phyloP scores from a whole-genome alignment of 108 stramenopile genomes.

The Cyclotella sp. region DNA sequence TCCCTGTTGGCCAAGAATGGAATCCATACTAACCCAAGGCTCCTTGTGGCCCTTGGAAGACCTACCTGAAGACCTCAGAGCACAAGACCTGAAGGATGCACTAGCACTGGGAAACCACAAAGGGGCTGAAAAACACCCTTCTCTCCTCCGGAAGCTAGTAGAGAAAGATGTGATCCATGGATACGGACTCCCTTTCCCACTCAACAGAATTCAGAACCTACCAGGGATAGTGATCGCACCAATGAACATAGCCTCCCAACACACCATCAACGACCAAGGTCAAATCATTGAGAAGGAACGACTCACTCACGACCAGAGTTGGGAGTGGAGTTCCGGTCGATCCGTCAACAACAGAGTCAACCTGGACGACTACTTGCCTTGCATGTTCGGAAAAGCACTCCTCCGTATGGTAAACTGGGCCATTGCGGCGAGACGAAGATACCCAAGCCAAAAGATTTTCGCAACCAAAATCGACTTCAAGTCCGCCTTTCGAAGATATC shows the following conservation, averaged over 20 bases:
- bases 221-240: conserved; percentile 11
- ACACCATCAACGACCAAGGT: conserved; percentile 17
- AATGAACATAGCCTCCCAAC: conserved; percentile 10
- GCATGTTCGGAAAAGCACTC: no score
- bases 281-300: conserved; percentile 17
- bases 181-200: conserved; percentile 1
- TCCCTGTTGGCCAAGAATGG: no score
- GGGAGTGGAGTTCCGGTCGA: not conserved
- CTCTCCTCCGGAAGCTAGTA: no score
- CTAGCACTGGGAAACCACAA: no score
- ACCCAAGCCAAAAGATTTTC: no score
- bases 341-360: conserved; percentile 20
- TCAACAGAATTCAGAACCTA: not conserved
- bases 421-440: not conserved
- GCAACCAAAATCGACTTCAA: no score
- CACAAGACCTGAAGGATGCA: not conserved
- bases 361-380: conserved; percentile 9
- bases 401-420: conserved; percentile 7
- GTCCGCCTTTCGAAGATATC: conserved; percentile 16
- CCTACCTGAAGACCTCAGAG: not conserved
- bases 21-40: not conserved
- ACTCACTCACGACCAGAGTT: conserved; percentile 38
- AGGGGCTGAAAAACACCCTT: conserved; percentile 6
- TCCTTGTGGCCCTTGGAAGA: not conserved
- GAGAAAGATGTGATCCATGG: conserved; percentile 28